Evolutionary conservation across 345 rosid genomes (phyloP).

Genomic region (Luvunga scandens): DNA sequence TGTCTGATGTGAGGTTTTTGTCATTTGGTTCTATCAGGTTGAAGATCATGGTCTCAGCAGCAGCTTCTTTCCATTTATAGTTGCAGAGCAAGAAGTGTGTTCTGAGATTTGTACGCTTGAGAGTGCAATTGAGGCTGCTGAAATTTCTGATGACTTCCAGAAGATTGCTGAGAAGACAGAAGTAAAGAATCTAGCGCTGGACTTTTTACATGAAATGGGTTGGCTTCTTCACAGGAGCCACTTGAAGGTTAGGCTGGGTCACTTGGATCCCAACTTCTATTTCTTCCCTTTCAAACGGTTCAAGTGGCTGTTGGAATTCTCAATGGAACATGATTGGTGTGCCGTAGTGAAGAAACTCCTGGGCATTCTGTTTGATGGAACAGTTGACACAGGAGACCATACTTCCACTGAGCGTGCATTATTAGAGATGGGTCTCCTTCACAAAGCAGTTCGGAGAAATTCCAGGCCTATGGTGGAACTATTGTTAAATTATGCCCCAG

Average conservation of each 20-base stretch:
- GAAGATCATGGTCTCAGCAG: slow-evolving; percentile 58
- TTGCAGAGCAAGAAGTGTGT: slow-evolving; percentile 69
- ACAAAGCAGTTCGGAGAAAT: slow-evolving; percentile 57
- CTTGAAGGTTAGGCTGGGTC: slow-evolving; percentile 32
- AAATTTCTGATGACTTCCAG: slow-evolving; percentile 20
- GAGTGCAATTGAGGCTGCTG: slow-evolving; percentile 37
- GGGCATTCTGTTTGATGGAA: slow-evolving; percentile 41
- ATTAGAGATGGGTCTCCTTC: slow-evolving; percentile 57
- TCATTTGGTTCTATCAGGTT: slow-evolving; percentile 33
- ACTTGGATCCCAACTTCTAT: slow-evolving; percentile 30
- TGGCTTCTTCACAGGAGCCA: slow-evolving; percentile 72
- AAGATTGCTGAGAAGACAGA: slow-evolving; percentile 29
- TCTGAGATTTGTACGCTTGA: slow-evolving; percentile 67
- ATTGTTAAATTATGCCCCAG: slow-evolving; percentile 44
- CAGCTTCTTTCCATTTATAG: slow-evolving; percentile 71
- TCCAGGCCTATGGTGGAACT: slow-evolving; percentile 53
- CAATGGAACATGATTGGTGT: slow-evolving; percentile 75
- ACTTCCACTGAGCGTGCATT: slow-evolving; percentile 41
- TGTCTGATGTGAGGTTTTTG: slow-evolving; percentile 12
- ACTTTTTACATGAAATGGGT: slow-evolving; percentile 69
- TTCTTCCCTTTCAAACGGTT: slow-evolving; percentile 50
- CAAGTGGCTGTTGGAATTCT: slow-evolving; percentile 64
- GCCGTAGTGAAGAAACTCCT: slow-evolving; percentile 63
- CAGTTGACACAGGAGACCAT: slow-evolving; percentile 40
- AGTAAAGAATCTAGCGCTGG: slow-evolving; percentile 51